These are phyloP conservation scores for Penicillium sp. DNA, from an alignment of 2,329 filamentous ascomycete species.

Conservation along the genomic window DNA sequence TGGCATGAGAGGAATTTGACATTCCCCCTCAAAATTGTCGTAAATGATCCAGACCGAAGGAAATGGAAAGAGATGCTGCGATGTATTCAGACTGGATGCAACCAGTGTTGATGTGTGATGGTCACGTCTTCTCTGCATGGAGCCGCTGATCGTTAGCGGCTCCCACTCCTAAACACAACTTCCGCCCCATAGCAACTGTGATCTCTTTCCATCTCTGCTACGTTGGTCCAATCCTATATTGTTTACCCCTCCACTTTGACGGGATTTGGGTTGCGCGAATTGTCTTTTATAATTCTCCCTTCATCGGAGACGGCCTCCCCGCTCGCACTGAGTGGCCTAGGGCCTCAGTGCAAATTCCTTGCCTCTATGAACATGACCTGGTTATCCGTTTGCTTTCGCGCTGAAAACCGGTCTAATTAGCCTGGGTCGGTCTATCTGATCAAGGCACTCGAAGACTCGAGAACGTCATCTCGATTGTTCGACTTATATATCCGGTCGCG, in stretches of 20 bases:
- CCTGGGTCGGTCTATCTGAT: slow-evolving; percentile 9
- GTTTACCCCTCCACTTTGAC: slow-evolving; percentile 6
- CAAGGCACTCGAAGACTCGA: slow-evolving; percentile 3
- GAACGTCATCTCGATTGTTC: neutral
- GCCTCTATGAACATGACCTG: slow-evolving; percentile 30
- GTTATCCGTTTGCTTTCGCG: slow-evolving; percentile 13
- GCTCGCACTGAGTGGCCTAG: slow-evolving; percentile 28
- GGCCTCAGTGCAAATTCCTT: slow-evolving; percentile 29
- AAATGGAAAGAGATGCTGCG: no score
- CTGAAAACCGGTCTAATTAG: slow-evolving; percentile 15
- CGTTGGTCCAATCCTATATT: slow-evolving; percentile 3
- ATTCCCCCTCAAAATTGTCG: slow-evolving; percentile 6
- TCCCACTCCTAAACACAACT: slow-evolving; percentile 23
- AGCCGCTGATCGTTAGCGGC: slow-evolving; percentile 24
- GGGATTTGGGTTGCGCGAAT: neutral
- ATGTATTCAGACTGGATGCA: slow-evolving; percentile 1
- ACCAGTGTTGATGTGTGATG: slow-evolving; percentile 17
- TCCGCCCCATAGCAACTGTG: slow-evolving; percentile 11
- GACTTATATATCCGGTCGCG: slow-evolving; percentile 5
- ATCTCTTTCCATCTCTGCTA: slow-evolving; percentile 4
- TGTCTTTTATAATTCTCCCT: no score
- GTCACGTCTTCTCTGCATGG: slow-evolving; percentile 23
- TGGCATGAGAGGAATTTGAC: slow-evolving; percentile 13
- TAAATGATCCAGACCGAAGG: neutral
- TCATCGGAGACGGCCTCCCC: neutral